Evolutionary conservation across 305 asterid genomes (phyloP).

Genomic region (Fraxinus angustifolia): DNA sequence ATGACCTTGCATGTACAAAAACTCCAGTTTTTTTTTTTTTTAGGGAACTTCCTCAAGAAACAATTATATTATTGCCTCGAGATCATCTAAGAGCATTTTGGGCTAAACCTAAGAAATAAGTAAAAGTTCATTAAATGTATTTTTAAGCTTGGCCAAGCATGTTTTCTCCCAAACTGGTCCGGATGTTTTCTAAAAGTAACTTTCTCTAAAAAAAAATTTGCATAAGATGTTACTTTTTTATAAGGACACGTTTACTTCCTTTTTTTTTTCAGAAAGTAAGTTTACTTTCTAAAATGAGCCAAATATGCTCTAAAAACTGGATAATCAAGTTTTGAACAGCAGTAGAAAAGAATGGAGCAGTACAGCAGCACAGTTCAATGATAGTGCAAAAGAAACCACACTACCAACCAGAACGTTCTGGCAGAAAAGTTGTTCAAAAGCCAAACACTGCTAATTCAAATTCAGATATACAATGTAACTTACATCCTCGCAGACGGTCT

Average conservation of each 20-base stretch:
- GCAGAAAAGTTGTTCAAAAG: constrained; percentile 7
- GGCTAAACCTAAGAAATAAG: background rate
- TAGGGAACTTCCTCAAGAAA: background rate
- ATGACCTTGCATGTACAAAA: background rate
- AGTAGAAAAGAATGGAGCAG: background rate
- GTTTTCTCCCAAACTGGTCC: background rate
- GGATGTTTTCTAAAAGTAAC: background rate
- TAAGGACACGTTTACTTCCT: background rate
- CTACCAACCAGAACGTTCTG: background rate
- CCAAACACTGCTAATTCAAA: constrained; percentile 3
- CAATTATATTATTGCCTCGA: background rate
- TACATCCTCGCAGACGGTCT: constrained; percentile 95
- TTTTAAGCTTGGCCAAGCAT: background rate
- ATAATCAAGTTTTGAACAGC: background rate
- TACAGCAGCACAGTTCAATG: background rate
- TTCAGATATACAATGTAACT: constrained; percentile 36
- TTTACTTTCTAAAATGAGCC: background rate
- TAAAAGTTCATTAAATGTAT: background rate
- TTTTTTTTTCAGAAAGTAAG: background rate
- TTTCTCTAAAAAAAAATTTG: background rate
- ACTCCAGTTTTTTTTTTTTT: background rate
- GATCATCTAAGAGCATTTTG: background rate
- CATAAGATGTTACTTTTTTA: background rate
- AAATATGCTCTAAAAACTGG: background rate
- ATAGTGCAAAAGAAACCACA: background rate